These are phyloP conservation scores for Cystofilobasidium bisporidii DNA, from an alignment of 768 basidiomycete species.

Conservation along the genomic window DNA sequence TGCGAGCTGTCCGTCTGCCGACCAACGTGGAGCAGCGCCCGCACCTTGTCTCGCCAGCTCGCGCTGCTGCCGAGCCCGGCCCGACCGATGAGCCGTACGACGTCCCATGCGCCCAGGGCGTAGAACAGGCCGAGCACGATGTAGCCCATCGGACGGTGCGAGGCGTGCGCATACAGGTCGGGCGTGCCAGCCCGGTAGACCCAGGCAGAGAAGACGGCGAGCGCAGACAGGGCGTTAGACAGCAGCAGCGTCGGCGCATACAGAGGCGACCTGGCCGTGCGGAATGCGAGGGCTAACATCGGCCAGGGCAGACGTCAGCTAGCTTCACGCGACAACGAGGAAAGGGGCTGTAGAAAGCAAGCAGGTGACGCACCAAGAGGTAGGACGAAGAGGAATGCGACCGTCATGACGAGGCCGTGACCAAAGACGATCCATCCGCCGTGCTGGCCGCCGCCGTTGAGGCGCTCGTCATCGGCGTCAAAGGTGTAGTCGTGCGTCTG, in stretches of 20 bases:
- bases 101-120: slow-evolving; percentile 50
- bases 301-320: neutral
- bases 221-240: slow-evolving; percentile 54
- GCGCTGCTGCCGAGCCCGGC: neutral
- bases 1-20: neutral
- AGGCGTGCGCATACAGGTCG: slow-evolving; percentile 54
- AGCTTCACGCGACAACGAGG: too few relatives aligned
- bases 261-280: slow-evolving; percentile 62
- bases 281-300: slow-evolving; percentile 61
- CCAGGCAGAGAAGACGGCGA: slow-evolving; percentile 60
- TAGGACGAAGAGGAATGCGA: slow-evolving; percentile 73
- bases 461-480: slow-evolving; percentile 42
- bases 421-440: slow-evolving; percentile 52
- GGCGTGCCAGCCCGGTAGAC: slow-evolving; percentile 71
- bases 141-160: slow-evolving; percentile 60
- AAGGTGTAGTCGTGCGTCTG: slow-evolving; percentile 51
- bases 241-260: slow-evolving; percentile 51
- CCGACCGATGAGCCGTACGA: slow-evolving; percentile 34
- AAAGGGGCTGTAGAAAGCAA: neutral
- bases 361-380: slow-evolving; percentile 64
- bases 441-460: slow-evolving; percentile 33
- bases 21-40: neutral
- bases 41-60: neutral
- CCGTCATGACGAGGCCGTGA: slow-evolving; percentile 62
- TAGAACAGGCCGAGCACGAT: slow-evolving; percentile 47